Base-by-base conservation (phyloP, 352 stramenopile species). In the Globisporangium spiculum region DNA sequence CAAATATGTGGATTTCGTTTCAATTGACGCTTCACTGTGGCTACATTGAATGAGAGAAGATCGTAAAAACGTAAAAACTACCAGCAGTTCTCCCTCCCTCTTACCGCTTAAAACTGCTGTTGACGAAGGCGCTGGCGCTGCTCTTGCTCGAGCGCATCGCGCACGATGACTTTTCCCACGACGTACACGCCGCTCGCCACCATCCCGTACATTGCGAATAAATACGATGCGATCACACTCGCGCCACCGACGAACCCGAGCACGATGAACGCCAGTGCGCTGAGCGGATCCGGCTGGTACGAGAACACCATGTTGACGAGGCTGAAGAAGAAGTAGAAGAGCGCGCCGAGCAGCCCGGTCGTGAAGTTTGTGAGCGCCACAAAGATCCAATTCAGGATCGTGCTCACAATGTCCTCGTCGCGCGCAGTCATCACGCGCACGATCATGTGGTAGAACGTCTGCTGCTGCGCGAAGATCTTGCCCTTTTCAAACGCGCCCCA, bases 391-490 rank as follows among this genome's bases (percentile, higher is more conserved):
- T 94, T 92, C 30, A 96, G 69, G 38, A 94, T 63, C 75, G 83
- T 90, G 57, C 84, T 90, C 56, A 93, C 10, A 9, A 94, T 41
- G 55, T 96, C 88, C 64, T 94, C 86, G 71, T 94, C 83, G 20
- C 85, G 79, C 14, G 79, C 65, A 32, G 84, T 75, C 9, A 96
- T 72, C 60, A 94, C 83, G 12, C 74, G 79, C 71, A 94, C 77
- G 67, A 96, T 73, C 80, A 94, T 88, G 74, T 94, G 78, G 69
- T 94, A 96, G 65, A 96, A 94, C 38, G 88, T 94, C 68, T 94
- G 86, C 69, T 94, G 86, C 70, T 94, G 86, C 10, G 88, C 88
- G 66, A 96, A 94, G 38, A 93, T 53, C 73, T 96, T 94, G 76
- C 88, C 88, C 59, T 82, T 86, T 38, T 94, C 88, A 68, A 92